Evolutionary conservation across 2,329 filamentous ascomycete genomes (phyloP).

Genomic region (Exophiala dermatitidis): DNA sequence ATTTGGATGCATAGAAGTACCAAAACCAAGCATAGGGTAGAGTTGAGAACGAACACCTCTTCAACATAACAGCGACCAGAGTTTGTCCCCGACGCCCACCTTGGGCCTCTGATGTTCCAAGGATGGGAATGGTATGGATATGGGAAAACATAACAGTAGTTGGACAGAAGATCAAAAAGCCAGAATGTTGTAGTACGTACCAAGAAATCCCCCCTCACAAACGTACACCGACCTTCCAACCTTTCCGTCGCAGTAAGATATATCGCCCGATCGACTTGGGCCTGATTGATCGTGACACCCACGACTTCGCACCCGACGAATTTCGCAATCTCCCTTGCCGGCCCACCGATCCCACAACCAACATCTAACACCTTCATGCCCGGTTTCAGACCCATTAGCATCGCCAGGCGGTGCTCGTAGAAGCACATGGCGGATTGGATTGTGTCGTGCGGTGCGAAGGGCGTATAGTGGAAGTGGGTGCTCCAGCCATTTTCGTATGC

Average conservation of each 20-base stretch:
- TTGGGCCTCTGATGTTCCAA: no score
- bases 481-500: slow-evolving; percentile 25
- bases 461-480: slow-evolving; percentile 27
- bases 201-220: slow-evolving; percentile 28
- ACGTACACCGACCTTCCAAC: slow-evolving; percentile 21
- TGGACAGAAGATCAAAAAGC: not conserved
- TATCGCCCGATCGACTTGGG: slow-evolving; percentile 28
- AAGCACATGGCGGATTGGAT: slow-evolving; percentile 23
- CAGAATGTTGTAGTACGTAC: slow-evolving; percentile 4
- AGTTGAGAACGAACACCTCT: no score
- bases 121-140: no score
- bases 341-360: slow-evolving; percentile 31
- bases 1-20: no score
- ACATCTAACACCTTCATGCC: slow-evolving; percentile 31
- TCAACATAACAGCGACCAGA: no score
- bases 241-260: slow-evolving; percentile 15
- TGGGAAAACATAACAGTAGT: no score
- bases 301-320: slow-evolving; percentile 29
- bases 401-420: slow-evolving; percentile 30
- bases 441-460: slow-evolving; percentile 24
- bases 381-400: slow-evolving; percentile 22
- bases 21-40: no score
- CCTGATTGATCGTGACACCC: slow-evolving; percentile 29
- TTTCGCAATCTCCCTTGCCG: slow-evolving; percentile 29
- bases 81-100: no score